Percentiles rank a stretch among this genome's conserved stretches.
These are phyloP conservation scores for Ilyonectria mors-panacis DNA, from an alignment of 2,329 filamentous ascomycete species.

Conservation along the genomic window DNA sequence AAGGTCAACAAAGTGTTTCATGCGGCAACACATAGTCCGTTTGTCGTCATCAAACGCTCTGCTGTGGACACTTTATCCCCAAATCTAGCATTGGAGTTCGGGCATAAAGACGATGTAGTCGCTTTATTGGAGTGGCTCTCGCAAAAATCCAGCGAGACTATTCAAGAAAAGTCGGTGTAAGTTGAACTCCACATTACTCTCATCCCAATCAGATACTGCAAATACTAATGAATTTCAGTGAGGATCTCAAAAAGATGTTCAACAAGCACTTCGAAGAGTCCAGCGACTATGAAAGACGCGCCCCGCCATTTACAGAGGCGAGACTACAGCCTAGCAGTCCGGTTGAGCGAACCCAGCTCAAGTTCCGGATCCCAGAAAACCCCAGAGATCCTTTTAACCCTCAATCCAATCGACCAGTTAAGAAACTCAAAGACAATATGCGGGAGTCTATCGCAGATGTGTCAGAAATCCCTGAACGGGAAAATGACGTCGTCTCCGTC, in stretches of 20 bases:
- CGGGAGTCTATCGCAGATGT: constrained; percentile 5
- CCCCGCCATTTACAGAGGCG: not conserved
- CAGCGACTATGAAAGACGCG: not conserved
- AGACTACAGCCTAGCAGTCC: not conserved
- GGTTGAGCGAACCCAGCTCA: not conserved
- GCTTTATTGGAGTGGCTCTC: constrained; percentile 38
- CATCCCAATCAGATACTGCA: not conserved
- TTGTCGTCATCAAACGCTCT: constrained; percentile 45
- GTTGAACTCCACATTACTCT: constrained; percentile 16
- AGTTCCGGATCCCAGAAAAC: not conserved
- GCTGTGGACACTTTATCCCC: not conserved
- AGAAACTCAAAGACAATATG: constrained; percentile 50
- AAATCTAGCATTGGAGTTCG: constrained; percentile 44
- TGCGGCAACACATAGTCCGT: constrained; percentile 32
- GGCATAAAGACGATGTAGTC: constrained; percentile 20
- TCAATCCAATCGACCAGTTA: constrained; percentile 17
- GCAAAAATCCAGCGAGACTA: not conserved
- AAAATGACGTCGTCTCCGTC: constrained; percentile 11
- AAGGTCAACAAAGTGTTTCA: constrained; percentile 37
- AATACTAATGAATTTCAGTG: constrained; percentile 33
- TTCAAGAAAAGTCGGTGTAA: constrained; percentile 27
- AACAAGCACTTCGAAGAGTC: constrained; percentile 12
- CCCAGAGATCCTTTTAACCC: constrained; percentile 29
- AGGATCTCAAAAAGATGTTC: constrained; percentile 30
- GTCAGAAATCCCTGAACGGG: constrained; percentile 4